Conservation (phyloP, 495 filamentous ascomycete genomes). For the Podospora anserina region DNA sequence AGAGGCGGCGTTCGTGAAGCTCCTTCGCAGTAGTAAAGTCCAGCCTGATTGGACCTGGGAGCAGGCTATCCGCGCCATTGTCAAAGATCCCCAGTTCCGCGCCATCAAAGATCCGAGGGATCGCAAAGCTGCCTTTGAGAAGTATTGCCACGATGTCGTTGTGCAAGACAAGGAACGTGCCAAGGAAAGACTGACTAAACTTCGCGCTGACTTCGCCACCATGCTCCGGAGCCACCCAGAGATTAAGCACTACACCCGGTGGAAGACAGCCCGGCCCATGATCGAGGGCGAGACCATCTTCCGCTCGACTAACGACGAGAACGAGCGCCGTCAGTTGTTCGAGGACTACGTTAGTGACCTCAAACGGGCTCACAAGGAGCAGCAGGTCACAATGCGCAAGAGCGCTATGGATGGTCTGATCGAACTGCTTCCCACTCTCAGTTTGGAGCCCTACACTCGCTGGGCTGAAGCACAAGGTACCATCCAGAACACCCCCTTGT, state of each 20-base stretch:
- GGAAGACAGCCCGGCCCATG: conserved; percentile 93
- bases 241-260: conserved; percentile 96
- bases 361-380: conserved; percentile 71
- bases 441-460: conserved; percentile 89
- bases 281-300: conserved; percentile 96
- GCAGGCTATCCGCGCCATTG: conserved; percentile 79
- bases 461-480: conserved; percentile 88
- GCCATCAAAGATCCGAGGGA: conserved; percentile 92
- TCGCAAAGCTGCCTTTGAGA: conserved; percentile 89
- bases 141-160: conserved; percentile 87
- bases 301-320: conserved; percentile 81
- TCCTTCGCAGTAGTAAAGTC: conserved; percentile 79
- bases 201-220: conserved; percentile 88
- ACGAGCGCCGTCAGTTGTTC: conserved; percentile 86
- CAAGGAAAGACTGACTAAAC: conserved; percentile 89
- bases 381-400: conserved; percentile 67
- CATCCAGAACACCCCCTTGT: conserved; percentile 73
- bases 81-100: conserved; percentile 91
- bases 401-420: conserved; percentile 84
- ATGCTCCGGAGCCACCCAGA: conserved; percentile 97
- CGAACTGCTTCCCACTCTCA: conserved; percentile 73
- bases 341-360: conserved; percentile 89
- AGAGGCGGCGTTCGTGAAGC: conserved; percentile 88
- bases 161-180: conserved; percentile 92
- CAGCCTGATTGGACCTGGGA: conserved; percentile 92